Evolutionary conservation across 2,329 filamentous ascomycete species (phyloP).

Genomic region (Hansfordia pulvinata): DNA sequence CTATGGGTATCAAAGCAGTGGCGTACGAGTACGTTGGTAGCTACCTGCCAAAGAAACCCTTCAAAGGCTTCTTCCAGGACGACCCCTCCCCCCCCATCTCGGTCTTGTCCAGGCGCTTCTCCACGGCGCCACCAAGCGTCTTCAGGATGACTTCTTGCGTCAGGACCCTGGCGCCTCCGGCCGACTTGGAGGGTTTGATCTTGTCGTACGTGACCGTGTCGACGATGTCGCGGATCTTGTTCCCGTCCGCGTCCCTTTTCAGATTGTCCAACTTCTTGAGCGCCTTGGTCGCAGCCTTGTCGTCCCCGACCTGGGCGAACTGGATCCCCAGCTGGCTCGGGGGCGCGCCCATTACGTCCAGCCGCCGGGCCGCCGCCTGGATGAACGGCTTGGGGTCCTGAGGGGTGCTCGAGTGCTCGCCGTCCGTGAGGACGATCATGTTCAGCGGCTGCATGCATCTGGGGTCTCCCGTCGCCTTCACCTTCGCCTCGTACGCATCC

Average conservation of each 20-base stretch:
- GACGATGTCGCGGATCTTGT: conserved; percentile 68
- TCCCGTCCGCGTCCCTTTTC: conserved; percentile 39
- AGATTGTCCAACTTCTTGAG: conserved; percentile 66
- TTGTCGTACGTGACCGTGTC: conserved; percentile 71
- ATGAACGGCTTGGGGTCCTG: conserved; percentile 63
- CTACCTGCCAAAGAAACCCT: too few relatives aligned
- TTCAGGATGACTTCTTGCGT: conserved; percentile 66
- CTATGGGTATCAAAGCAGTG: too few relatives aligned
- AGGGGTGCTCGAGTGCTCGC: too few relatives aligned
- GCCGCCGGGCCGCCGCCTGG: conserved; percentile 49
- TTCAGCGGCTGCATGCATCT: conserved; percentile 62
- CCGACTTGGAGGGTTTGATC: too few relatives aligned
- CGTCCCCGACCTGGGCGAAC: conserved; percentile 87
- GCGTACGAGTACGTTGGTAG: too few relatives aligned
- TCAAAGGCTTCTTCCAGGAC: too few relatives aligned
- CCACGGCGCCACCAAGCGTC: conserved; percentile 65
- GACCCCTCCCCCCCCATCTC: too few relatives aligned
- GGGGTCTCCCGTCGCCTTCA: conserved; percentile 18
- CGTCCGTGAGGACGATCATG: conserved; percentile 88
- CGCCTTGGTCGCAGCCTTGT: conserved; percentile 48
- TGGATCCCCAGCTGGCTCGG: conserved; percentile 82
- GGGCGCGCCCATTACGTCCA: conserved; percentile 57
- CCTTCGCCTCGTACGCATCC: conserved; percentile 29
- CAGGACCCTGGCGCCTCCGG: conserved; percentile 30
- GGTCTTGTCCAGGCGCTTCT: conserved; percentile 44